Conservation (phyloP, 2,329 filamentous ascomycete genomes). For the Botrytis sinoallii region DNA sequence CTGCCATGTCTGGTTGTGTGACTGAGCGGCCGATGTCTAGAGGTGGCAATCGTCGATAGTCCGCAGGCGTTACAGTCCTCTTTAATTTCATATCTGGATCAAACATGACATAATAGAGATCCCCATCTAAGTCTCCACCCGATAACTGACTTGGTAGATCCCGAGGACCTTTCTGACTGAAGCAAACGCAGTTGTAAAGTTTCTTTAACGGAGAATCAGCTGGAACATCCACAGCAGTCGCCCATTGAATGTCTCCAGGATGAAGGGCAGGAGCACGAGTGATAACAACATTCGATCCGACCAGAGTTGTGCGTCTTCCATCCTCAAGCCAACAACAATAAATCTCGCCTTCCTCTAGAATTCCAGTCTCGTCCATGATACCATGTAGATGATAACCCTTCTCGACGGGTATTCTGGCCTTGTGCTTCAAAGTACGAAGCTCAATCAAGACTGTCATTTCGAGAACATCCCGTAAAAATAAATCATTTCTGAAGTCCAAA, state of each 20-base stretch:
- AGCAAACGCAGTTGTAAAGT: conserved; percentile 73
- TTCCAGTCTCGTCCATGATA: conserved; percentile 76
- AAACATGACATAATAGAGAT: conserved; percentile 78
- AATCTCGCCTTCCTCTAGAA: conserved; percentile 63
- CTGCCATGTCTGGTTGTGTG: conserved; percentile 62
- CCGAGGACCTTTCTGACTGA: conserved; percentile 66
- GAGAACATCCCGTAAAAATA: conserved; percentile 66
- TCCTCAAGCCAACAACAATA: conserved; percentile 55
- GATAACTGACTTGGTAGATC: conserved; percentile 77
- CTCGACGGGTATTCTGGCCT: conserved; percentile 68
- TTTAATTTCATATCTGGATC: conserved; percentile 52
- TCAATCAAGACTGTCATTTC: conserved; percentile 69
- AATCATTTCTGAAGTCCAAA: conserved; percentile 64
- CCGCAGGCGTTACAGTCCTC: conserved; percentile 54
- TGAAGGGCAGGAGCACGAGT: conserved; percentile 80
- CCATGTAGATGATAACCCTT: conserved; percentile 76
- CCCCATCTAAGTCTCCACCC: conserved; percentile 81
- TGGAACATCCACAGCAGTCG: conserved; percentile 59
- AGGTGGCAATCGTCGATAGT: conserved; percentile 62
- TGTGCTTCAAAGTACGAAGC: conserved; percentile 73
- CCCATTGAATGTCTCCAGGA: conserved; percentile 74
- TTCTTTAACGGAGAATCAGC: conserved; percentile 55
- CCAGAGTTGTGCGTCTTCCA: conserved; percentile 25
- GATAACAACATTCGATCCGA: conserved; percentile 47
- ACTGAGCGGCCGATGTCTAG: conserved; percentile 61